These are phyloP conservation scores for Amanita pallidorosea DNA, from an alignment of 768 basidiomycete genomes.

Conservation along the genomic window DNA sequence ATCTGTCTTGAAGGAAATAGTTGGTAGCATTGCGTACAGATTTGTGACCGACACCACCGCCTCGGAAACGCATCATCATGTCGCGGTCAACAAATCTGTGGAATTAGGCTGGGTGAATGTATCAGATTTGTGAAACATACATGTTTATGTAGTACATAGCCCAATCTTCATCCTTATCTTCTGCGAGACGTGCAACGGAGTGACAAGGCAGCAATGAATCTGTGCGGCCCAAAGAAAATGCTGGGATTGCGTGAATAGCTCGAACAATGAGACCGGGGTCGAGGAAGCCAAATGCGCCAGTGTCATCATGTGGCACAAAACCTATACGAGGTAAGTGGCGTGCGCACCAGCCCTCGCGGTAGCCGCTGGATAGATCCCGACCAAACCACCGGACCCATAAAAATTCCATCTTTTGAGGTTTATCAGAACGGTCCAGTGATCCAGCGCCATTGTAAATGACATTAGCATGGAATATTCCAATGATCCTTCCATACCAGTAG, in stretches of 20 bases:
- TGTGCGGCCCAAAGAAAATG: conserved; percentile 16
- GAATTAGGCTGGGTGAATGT: not conserved
- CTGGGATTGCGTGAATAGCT: conserved; percentile 22
- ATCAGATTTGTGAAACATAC: conserved; percentile 13
- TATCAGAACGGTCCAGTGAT: not conserved
- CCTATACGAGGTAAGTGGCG: conserved; percentile 23
- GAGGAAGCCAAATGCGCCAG: conserved; percentile 22
- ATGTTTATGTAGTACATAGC: conserved; percentile 24
- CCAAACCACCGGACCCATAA: conserved; percentile 32
- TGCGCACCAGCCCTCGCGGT: conserved; percentile 15
- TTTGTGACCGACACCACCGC: not conserved
- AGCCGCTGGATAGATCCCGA: conserved; percentile 10
- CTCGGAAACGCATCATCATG: conserved; percentile 18
- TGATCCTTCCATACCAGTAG: conserved; percentile 19
- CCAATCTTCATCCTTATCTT: conserved; percentile 12
- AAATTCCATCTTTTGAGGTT: conserved; percentile 21
- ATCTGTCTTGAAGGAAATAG: not conserved
- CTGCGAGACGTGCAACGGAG: conserved; percentile 8
- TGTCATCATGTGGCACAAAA: conserved; percentile 18
- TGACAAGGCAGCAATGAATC: conserved; percentile 7
- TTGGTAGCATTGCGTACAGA: not conserved
- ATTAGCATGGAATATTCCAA: conserved; percentile 17
- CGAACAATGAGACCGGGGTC: conserved; percentile 21
- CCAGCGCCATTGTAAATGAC: conserved; percentile 3
- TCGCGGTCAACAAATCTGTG: conserved; percentile 28